These are phyloP conservation scores for Kregervanrija pseudodelftensis DNA, from an alignment of 805 yeast species.

Conservation along the genomic window DNA sequence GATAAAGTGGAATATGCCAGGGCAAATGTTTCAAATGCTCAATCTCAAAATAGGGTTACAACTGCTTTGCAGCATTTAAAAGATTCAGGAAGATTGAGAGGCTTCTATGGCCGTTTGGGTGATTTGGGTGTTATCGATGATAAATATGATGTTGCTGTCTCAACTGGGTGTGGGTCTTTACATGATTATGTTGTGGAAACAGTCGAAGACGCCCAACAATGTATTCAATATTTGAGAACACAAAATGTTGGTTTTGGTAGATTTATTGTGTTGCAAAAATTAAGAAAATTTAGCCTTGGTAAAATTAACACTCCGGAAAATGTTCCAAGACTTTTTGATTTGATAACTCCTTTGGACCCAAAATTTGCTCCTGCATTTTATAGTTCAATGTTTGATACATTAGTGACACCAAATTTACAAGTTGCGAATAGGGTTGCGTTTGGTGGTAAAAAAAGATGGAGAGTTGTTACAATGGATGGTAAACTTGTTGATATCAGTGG, in stretches of 20 bases:
- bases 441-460: slow-evolving; percentile 59
- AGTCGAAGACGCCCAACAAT: slow-evolving; percentile 50
- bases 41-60: slow-evolving; percentile 69
- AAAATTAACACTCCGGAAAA: slow-evolving; percentile 65
- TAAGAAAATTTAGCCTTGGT: slow-evolving; percentile 53
- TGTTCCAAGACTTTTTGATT: slow-evolving; percentile 78
- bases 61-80: slow-evolving; percentile 61
- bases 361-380: slow-evolving; percentile 84
- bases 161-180: slow-evolving; percentile 88
- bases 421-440: slow-evolving; percentile 88
- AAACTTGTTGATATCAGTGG: slow-evolving; percentile 89
- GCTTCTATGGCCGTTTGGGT: slow-evolving; percentile 87
- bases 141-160: slow-evolving; percentile 83
- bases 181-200: slow-evolving; percentile 91
- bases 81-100: slow-evolving; percentile 74
- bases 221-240: slow-evolving; percentile 74
- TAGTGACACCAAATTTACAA: slow-evolving; percentile 70
- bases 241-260: slow-evolving; percentile 84
- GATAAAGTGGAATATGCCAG: slow-evolving; percentile 64
- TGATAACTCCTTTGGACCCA: slow-evolving; percentile 59
- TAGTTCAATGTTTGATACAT: slow-evolving; percentile 77
- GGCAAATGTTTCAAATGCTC: slow-evolving; percentile 45
- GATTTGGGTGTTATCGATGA: slow-evolving; percentile 89
- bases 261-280: slow-evolving; percentile 71
- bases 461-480: slow-evolving; percentile 92